phyloP scores from a whole-genome alignment of 2,329 filamentous ascomycete genomes.

The Talaromyces sp. region DNA sequence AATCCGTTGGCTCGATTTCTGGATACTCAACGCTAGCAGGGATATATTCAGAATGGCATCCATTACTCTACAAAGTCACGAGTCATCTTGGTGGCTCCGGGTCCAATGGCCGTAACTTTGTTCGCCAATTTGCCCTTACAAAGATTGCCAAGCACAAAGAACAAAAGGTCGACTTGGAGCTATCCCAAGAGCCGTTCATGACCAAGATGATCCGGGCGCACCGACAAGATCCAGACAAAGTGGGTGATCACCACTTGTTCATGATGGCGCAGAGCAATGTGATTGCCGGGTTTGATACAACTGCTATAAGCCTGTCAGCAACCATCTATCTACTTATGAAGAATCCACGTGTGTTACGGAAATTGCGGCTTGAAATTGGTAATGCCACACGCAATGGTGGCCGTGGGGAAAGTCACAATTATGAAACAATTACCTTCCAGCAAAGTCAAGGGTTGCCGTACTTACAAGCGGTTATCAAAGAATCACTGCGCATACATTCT shows the following conservation, averaged over 20 bases:
- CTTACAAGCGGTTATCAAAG: constrained; percentile 13
- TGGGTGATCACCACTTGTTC: constrained; percentile 37
- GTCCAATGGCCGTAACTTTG: constrained; percentile 26
- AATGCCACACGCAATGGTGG: constrained; percentile 13
- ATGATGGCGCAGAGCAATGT: constrained; percentile 35
- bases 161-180: constrained; percentile 15
- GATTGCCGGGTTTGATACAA: constrained; percentile 26
- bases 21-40: constrained; percentile 39
- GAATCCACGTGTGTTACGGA: constrained; percentile 15
- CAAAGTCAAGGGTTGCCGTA: constrained; percentile 11
- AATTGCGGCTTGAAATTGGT: constrained; percentile 21
- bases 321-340: constrained; percentile 23
- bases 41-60: constrained; percentile 40
- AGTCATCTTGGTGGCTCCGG: constrained; percentile 27
- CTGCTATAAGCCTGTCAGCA: constrained; percentile 25
- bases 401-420: neutral
- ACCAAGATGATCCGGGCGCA: constrained; percentile 40
- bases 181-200: constrained; percentile 34
- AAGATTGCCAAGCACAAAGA: constrained; percentile 26
- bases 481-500: constrained; percentile 15
- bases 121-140: constrained; percentile 28
- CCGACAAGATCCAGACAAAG: constrained; percentile 38
- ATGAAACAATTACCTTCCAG: constrained; percentile 11
- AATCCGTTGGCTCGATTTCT: constrained; percentile 31
- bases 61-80: constrained; percentile 26